Conservation (phyloP, 164 flowering plant genomes). For the Magnolia officinalis region DNA sequence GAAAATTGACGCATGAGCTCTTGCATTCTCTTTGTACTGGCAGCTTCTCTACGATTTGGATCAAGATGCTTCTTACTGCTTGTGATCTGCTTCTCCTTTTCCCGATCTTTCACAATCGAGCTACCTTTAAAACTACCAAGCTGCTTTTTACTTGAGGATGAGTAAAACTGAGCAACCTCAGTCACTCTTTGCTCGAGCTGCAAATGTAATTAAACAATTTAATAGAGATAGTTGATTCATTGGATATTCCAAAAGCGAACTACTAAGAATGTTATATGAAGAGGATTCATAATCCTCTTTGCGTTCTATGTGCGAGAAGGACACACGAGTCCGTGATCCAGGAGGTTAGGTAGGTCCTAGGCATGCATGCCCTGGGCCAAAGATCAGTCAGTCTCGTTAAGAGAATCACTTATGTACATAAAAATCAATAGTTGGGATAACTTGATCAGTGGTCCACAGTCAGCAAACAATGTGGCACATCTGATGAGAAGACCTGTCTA, state of each 20-base stretch:
- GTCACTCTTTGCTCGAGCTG: slow-evolving; percentile 74
- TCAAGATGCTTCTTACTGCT: slow-evolving; percentile 56
- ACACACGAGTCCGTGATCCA: too few species aligned
- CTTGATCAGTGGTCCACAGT: too few species aligned
- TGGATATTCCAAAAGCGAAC: neutral
- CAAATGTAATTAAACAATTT: slow-evolving; percentile 13
- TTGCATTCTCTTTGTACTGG: slow-evolving; percentile 76
- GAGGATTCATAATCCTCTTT: neutral
- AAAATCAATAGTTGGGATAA: too few species aligned
- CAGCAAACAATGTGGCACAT: neutral
- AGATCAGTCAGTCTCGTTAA: neutral
- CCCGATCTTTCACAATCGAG: slow-evolving; percentile 54
- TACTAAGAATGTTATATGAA: neutral
- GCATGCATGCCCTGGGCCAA: neutral
- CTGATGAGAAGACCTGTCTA: neutral
- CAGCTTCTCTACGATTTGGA: slow-evolving; percentile 57
- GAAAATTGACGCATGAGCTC: slow-evolving; percentile 81
- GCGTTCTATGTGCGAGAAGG: neutral
- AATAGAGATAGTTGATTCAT: neutral
- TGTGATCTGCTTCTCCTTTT: slow-evolving; percentile 45
- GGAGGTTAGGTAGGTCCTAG: too few species aligned
- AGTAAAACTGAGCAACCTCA: slow-evolving; percentile 64
- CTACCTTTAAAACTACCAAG: slow-evolving; percentile 43
- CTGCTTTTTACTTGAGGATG: slow-evolving; percentile 43
- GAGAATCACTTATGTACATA: neutral